A percentile compares a stretch with the other conserved stretches of the same genome.
Evolutionary conservation across 306 rosid genomes (phyloP).

Genomic region (Pueraria montana): DNA sequence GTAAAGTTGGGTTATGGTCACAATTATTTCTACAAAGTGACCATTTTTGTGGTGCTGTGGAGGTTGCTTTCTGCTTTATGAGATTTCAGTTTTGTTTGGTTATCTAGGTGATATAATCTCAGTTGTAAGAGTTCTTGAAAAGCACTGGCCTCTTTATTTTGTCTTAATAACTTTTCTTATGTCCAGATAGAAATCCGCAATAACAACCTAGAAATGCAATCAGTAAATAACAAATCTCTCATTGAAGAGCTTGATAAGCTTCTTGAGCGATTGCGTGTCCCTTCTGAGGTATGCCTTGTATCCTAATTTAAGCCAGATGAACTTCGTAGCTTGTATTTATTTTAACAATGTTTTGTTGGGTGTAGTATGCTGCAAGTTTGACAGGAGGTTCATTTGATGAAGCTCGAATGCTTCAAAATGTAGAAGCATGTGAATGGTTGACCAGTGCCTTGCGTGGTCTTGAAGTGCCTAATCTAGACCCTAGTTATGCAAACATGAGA

Average conservation of each 20-base stretch:
- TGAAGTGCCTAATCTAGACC: constrained; percentile 81
- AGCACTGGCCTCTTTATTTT: constrained; percentile 37
- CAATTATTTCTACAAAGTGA: constrained; percentile 12
- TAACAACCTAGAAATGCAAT: constrained; percentile 93
- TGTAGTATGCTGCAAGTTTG: constrained; percentile 85
- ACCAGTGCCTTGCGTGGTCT: constrained; percentile 87
- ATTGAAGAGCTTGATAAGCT: constrained; percentile 96
- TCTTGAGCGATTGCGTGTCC: constrained; percentile 82
- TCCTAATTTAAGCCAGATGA: constrained; percentile 34
- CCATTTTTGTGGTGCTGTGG: constrained; percentile 26
- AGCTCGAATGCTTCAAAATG: constrained; percentile 91
- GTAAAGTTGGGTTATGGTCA: constrained; percentile 16
- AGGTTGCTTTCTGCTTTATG: constrained; percentile 39
- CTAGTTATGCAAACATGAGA: constrained; percentile 82
- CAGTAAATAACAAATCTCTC: constrained; percentile 95
- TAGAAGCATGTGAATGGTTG: constrained; percentile 99
- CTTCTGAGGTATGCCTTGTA: constrained; percentile 80
- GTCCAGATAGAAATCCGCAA: constrained; percentile 95
- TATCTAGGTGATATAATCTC: constrained; percentile 36
- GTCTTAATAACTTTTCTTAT: constrained; percentile 44
- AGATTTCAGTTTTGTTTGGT: constrained; percentile 33
- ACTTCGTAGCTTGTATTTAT: constrained; percentile 40
- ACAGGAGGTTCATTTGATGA: constrained; percentile 96
- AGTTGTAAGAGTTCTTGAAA: constrained; percentile 9
- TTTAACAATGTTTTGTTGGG: constrained; percentile 54